Evolutionary conservation across 495 filamentous ascomycete genomes (phyloP), one percentile per base, ranked within the genome.

Genomic region (Parmelia sp.): DNA sequence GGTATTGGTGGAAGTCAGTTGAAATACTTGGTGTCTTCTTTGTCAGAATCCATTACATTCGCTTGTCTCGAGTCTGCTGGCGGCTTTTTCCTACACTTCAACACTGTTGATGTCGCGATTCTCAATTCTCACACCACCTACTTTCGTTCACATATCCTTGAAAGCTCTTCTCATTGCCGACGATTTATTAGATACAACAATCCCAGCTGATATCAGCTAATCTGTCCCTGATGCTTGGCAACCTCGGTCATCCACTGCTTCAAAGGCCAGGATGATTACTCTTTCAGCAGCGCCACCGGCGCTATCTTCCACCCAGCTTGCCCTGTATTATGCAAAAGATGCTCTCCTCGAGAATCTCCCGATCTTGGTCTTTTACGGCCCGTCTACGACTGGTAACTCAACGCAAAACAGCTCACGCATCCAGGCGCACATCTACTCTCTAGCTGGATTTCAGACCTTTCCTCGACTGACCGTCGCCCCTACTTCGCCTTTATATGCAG

Each of bases 401-500:
- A 93, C 89, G 49, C 84, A 88, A 64, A 94, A 88, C 77, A 92
- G 86, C 75, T 94, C 91, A 55, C 88, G 93, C 66, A 91, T 97
- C 66, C 93, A 97, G 78, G 84, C 91, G 64, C 91, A 97, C 76
- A 82, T 97, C 74, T 90, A 93, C 78, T 89, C 88, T 61, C 84
- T 90, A 4, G 93, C 90, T 55, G 94, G 94, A 58, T 88, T 93
- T 62, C 86, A 89, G 66, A 90, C 88, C 61, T 97, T 91, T 73
- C 86, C 90, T 65, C 90, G 94, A 68, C 84, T 98, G 67, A 93
- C 90, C 17, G 85, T 97, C 60, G 94, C 94, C 29, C 93, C 92
- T 29, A 92, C 86, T 63, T 96, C 93, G n/a, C 86, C 94, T n/a
- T 85, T 95, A 65, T 98, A 97, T 73, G 84, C 86, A 63, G 92